phyloP scores from a whole-genome alignment of 768 basidiomycete genomes.

The Boletus bicolor region DNA sequence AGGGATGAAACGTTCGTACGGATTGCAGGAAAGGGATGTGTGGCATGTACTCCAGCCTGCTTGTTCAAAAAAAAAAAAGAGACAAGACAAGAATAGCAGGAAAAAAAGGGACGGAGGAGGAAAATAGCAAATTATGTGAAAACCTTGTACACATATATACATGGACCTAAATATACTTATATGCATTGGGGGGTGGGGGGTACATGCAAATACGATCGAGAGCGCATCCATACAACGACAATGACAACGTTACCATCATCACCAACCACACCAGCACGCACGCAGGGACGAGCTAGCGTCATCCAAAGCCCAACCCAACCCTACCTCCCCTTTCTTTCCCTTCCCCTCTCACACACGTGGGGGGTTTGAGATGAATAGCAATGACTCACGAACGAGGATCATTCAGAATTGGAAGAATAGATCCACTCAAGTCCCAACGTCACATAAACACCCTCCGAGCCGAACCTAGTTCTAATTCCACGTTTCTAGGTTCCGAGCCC shows the following conservation, averaged over 20 bases:
- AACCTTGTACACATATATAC: conserved; percentile 13
- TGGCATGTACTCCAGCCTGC: not conserved
- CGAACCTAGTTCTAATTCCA: conserved; percentile 9
- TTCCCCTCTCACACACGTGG: conserved; percentile 6
- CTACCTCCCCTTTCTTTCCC: not conserved
- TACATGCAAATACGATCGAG: conserved; percentile 9
- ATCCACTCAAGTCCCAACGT: conserved; percentile 10
- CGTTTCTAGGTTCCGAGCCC: conserved; percentile 15
- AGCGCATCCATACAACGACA: conserved; percentile 1
- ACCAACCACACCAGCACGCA: conserved; percentile 3
- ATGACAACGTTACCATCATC: not conserved
- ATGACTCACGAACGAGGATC: conserved; percentile 20
- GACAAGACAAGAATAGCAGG: too few relatives aligned
- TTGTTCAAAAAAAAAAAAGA: not conserved
- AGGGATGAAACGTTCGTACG: not conserved
- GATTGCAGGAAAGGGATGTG: not conserved
- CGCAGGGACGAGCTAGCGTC: not conserved
- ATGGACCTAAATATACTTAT: conserved; percentile 8
- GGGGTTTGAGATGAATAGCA: conserved; percentile 7
- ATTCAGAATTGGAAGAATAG: conserved; percentile 2
- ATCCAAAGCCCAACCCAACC: conserved; percentile 1
- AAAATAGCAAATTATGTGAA: not conserved
- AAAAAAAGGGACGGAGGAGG: not conserved
- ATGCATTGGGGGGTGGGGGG: not conserved
- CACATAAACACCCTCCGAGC: conserved; percentile 12